Evolutionary conservation across 352 stramenopile species (phyloP).

Genomic region (Phytophthora pseudosyringae): DNA sequence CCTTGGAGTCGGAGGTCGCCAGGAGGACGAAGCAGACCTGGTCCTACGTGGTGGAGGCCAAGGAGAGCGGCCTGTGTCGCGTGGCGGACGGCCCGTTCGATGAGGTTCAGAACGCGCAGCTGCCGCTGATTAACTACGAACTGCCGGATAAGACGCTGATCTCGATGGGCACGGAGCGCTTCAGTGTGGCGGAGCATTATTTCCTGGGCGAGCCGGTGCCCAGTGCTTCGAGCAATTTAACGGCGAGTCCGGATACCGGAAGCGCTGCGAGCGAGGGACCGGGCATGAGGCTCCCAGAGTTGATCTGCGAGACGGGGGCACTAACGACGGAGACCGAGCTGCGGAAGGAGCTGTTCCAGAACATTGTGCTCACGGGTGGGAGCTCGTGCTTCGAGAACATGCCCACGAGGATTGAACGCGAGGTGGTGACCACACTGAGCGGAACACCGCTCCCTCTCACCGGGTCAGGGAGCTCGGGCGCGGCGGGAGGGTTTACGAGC

Average conservation of each 20-base stretch:
- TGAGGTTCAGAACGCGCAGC: conserved; percentile 51
- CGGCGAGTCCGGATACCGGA: conserved; percentile 7
- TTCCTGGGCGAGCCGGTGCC: conserved; percentile 49
- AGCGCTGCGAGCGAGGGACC: conserved; percentile 7
- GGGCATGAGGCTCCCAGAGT: conserved; percentile 65
- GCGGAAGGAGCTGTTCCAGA: conserved; percentile 84
- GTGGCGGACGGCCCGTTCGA: conserved; percentile 77
- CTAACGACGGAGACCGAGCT: conserved; percentile 76
- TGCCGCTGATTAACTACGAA: conserved; percentile 80
- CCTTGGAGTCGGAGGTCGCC: conserved; percentile 33
- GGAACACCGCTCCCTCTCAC: conserved; percentile 42
- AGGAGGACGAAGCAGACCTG: conserved; percentile 48
- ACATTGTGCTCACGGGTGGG: conserved; percentile 79
- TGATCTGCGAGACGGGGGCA: conserved; percentile 68
- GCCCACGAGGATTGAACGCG: conserved; percentile 71
- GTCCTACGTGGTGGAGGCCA: conserved; percentile 71
- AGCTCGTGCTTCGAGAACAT: conserved; percentile 88
- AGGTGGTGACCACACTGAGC: conserved; percentile 66
- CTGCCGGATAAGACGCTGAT: conserved; percentile 86
- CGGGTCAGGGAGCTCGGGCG: conserved; percentile 16
- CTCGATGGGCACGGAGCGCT: conserved; percentile 84
- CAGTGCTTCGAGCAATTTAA: conserved; percentile 8
- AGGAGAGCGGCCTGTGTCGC: conserved; percentile 77
- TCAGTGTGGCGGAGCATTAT: conserved; percentile 91
- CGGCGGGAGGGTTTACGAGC: conserved; percentile 29